Base-by-base conservation (phyloP, 805 yeast species). In the Wickerhamomyces mucosus region DNA sequence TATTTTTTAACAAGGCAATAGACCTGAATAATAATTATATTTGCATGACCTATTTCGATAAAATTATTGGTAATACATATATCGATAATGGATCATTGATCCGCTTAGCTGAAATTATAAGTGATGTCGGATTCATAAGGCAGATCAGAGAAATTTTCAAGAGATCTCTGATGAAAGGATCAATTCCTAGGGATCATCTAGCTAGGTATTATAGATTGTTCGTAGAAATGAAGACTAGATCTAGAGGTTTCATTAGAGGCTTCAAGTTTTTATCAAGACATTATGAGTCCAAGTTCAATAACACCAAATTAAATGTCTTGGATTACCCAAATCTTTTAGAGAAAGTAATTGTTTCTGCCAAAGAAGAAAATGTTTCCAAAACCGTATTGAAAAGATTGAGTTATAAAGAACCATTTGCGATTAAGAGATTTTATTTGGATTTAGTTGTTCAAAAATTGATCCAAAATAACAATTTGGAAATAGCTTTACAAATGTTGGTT, bases 321-420 rank as follows among this genome's bases (percentile, higher is more conserved):
- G 41, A 43, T n/a, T 43, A 36, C 18, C 48, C 45, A 8, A 26
- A 33, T 5, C 21, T 46, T 15, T n/a, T 35, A n/a, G 28, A 32
- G 2, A 29, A 26, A 10, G 20, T 42, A 3, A 17, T 22, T 3
- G 29, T 41, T 1, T 35, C 44, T n/a, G 16, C 18, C 1, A 38
- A 36, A 11, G 9, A 24, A 4, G 30, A 34, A 8, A 41, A 35
- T 25, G 24, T 33, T 7, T 27, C 26, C 6, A 16, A 24, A 9
- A 18, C 29, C 7, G 14, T 34, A 15, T 9, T 34, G n/a, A 26
- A 28, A 6, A 32, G 35, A 14, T 7, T 36, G 21, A 17, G 28
- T 6, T 29, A 28, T 5, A 14, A 24, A 18, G 24, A 22, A 11
- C 31, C 14, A 7, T n/a, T 19, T 9, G 37, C 26, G 4, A 8